Percentiles rank a stretch among this genome's conserved stretches.
phyloP scores from a whole-genome alignment of 1,139 yeast genomes.

The Eremothecium sinecaudum region DNA sequence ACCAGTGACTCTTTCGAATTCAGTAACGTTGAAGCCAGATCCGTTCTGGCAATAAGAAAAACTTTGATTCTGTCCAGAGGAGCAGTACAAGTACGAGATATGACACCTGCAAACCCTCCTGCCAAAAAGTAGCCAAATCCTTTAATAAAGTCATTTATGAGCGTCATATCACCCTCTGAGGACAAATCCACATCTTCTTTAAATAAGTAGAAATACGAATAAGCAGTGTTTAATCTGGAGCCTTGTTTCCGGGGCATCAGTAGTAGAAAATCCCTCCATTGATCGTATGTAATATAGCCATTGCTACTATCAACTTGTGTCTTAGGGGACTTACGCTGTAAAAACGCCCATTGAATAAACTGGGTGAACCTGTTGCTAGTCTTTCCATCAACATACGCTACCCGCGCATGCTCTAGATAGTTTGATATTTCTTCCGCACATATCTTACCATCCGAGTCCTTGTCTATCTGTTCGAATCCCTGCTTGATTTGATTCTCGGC shows the following conservation, averaged over 20 bases:
- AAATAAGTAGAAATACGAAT: conserved; percentile 45
- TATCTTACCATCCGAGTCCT: conserved; percentile 66
- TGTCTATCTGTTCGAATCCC: conserved; percentile 65
- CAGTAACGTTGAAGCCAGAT: conserved; percentile 57
- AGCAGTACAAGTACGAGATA: conserved; percentile 95
- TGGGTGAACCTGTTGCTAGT: conserved; percentile 7
- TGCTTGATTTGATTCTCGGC: conserved; percentile 62
- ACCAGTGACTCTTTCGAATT: conserved; percentile 44
- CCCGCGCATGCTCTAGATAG: conserved; percentile 36
- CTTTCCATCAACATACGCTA: conserved; percentile 3
- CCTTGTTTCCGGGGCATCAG: conserved; percentile 72
- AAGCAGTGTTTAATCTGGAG: conserved; percentile 70
- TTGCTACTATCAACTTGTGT: conserved; percentile 23
- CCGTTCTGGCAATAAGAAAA: conserved; percentile 85
- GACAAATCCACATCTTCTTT: conserved; percentile 68
- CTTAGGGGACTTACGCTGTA: conserved; percentile 53
- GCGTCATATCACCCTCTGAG: conserved; percentile 86
- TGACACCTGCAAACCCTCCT: conserved; percentile 93
- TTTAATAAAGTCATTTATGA: conserved; percentile 66
- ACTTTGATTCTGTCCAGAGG: conserved; percentile 94
- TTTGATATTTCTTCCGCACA: conserved; percentile 55
- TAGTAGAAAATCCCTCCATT: conserved; percentile 73
- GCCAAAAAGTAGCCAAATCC: conserved; percentile 88
- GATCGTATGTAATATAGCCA: conserved; percentile 60
- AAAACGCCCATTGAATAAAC: conserved; percentile 37